Evolutionary conservation across 768 basidiomycete genomes (phyloP).

Genomic region (Leccinum fibrillosum): DNA sequence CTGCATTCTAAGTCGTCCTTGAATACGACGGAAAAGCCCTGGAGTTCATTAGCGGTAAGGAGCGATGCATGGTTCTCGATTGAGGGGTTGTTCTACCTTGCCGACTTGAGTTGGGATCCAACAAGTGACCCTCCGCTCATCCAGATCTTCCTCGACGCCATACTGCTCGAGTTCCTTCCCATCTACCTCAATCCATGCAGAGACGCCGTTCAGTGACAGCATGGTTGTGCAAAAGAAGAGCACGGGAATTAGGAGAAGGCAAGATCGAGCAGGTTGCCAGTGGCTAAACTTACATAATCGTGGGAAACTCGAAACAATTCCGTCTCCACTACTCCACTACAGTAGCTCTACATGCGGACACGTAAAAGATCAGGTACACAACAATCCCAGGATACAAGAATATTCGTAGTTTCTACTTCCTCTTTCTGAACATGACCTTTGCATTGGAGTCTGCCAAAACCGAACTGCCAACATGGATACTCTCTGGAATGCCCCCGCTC

Average conservation of each 20-base stretch:
- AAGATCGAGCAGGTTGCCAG: not conserved
- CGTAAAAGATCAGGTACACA: not conserved
- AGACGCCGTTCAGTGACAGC: slow-evolving; percentile 19
- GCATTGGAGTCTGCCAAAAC: not conserved
- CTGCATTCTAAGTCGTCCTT: slow-evolving; percentile 10
- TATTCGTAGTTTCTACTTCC: not conserved
- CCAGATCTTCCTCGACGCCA: slow-evolving; percentile 17
- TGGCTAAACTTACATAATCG: not conserved
- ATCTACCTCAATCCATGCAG: slow-evolving; percentile 30
- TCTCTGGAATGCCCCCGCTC: not conserved
- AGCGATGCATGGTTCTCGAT: not conserved
- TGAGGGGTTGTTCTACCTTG: slow-evolving; percentile 18
- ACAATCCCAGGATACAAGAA: not conserved
- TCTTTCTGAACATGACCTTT: slow-evolving; percentile 3
- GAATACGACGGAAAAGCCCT: slow-evolving; percentile 28
- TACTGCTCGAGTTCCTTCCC: slow-evolving; percentile 25
- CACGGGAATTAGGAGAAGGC: not conserved
- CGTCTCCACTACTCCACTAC: not conserved
- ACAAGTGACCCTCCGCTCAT: slow-evolving; percentile 22
- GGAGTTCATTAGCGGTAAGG: not conserved
- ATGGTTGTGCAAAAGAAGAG: slow-evolving; percentile 10
- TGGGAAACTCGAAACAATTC: not conserved
- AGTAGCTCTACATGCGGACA: too few relatives aligned
- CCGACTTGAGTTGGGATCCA: slow-evolving; percentile 27
- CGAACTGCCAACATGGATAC: not conserved